Conservation (phyloP, 2,329 filamentous ascomycete genomes). For the Rutstroemia sp. region DNA sequence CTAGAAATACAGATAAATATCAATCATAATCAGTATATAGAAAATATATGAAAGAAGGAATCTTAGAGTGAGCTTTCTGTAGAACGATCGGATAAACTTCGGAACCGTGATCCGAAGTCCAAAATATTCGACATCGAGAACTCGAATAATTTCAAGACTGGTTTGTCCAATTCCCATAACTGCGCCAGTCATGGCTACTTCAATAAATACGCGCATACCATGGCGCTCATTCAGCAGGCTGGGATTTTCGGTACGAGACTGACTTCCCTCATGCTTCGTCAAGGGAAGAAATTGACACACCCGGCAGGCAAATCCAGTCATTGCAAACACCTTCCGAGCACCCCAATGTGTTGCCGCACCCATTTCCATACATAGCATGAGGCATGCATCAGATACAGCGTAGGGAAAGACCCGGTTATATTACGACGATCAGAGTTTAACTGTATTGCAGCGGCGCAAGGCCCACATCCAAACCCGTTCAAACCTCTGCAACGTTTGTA, state of each 20-base stretch:
- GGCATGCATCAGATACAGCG: constrained; percentile 3
- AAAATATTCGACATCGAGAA: constrained; percentile 9
- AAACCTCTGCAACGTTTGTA: not conserved
- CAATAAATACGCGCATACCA: constrained; percentile 21
- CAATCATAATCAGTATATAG: too few relatives aligned
- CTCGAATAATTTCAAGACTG: not conserved
- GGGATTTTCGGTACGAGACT: constrained; percentile 10
- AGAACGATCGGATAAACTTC: not conserved
- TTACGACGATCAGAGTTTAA: not conserved
- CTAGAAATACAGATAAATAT: too few relatives aligned
- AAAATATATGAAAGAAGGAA: too few relatives aligned
- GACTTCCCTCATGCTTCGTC: not conserved
- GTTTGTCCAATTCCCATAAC: not conserved
- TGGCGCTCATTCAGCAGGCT: constrained; percentile 16
- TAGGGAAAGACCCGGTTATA: not conserved
- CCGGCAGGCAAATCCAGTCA: constrained; percentile 15
- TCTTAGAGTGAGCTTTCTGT: too few relatives aligned
- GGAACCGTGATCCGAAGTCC: not conserved
- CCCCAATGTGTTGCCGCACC: constrained; percentile 2
- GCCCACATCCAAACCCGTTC: not conserved
- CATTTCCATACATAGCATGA: not conserved
- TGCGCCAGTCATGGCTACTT: constrained; percentile 19
- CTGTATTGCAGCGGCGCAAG: not conserved
- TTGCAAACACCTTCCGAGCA: constrained; percentile 1
- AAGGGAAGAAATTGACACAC: not conserved